phyloP scores from a whole-genome alignment of 2,329 filamentous ascomycete genomes.

The Pestalotiopsis sp. region DNA sequence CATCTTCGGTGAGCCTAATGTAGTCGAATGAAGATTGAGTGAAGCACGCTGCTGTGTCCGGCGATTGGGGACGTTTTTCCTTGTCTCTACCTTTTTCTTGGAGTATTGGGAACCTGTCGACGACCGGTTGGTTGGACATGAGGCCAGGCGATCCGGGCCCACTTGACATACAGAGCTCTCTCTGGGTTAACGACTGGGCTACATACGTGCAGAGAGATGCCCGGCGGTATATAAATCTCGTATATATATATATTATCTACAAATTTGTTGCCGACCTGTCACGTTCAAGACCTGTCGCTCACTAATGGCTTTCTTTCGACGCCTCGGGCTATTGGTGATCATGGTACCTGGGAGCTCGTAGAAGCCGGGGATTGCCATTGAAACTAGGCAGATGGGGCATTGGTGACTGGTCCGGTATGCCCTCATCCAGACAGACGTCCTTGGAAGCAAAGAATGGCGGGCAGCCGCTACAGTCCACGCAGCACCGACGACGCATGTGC shows the following conservation, averaged over 20 bases:
- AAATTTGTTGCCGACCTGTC: background rate
- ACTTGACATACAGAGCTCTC: background rate
- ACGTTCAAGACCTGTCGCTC: no score
- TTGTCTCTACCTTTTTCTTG: background rate
- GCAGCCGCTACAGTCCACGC: no score
- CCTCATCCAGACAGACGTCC: no score
- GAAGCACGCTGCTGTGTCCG: background rate
- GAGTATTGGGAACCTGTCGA: background rate
- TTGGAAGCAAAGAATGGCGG: no score
- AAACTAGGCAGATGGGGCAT: no score
- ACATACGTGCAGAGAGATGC: background rate
- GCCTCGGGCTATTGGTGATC: no score
- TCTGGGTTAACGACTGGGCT: background rate
- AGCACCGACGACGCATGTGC: no score
- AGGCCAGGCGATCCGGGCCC: background rate
- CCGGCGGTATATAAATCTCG: background rate
- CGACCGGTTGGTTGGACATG: background rate
- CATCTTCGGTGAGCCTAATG: background rate
- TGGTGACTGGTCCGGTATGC: no score
- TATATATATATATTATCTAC: slow-evolving; percentile 7
- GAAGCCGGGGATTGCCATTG: no score
- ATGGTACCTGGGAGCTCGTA: no score
- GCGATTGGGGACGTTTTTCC: background rate
- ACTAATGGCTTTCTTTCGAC: no score
- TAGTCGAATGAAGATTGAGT: background rate